These are phyloP conservation scores for Penicillium italicum DNA, from an alignment of 2,329 filamentous ascomycete species.

Conservation along the genomic window DNA sequence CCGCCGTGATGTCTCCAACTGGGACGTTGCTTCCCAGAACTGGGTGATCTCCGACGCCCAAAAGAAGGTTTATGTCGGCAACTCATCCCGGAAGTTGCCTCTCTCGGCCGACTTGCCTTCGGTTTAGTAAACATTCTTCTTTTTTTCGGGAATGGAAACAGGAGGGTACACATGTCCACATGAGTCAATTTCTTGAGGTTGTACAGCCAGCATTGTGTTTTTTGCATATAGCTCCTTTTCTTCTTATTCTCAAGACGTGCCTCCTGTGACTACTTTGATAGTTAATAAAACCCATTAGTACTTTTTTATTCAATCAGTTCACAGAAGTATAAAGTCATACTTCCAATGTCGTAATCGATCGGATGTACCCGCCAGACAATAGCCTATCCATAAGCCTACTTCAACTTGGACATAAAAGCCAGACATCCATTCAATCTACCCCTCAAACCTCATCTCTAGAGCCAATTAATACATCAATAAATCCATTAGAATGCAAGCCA, in stretches of 20 bases:
- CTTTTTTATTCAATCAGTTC: not conserved
- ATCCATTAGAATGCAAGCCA: constrained; percentile 19
- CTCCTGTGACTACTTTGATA: not conserved
- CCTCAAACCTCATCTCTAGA: not conserved
- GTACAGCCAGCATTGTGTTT: not conserved
- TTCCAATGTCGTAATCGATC: not conserved
- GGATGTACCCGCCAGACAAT: not conserved
- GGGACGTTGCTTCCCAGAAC: constrained; percentile 76
- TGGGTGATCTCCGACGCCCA: constrained; percentile 64
- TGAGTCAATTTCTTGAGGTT: not conserved
- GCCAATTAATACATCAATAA: not conserved
- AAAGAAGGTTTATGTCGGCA: constrained; percentile 60
- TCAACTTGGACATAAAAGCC: not conserved
- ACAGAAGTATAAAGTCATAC: not conserved
- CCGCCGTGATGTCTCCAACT: constrained; percentile 80
- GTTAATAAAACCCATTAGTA: not conserved
- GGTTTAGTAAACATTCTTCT: constrained; percentile 17
- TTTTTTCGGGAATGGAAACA: not conserved
- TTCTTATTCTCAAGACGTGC: not conserved
- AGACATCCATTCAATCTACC: not conserved
- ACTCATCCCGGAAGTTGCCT: constrained; percentile 55
- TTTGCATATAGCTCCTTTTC: constrained; percentile 5
- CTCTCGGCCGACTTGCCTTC: constrained; percentile 41
- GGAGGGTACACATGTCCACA: not conserved
- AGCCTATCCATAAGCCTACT: not conserved